Evolutionary conservation across 2,329 filamentous ascomycete species (phyloP).

Genomic region (Hymenoscyphus albidus): DNA sequence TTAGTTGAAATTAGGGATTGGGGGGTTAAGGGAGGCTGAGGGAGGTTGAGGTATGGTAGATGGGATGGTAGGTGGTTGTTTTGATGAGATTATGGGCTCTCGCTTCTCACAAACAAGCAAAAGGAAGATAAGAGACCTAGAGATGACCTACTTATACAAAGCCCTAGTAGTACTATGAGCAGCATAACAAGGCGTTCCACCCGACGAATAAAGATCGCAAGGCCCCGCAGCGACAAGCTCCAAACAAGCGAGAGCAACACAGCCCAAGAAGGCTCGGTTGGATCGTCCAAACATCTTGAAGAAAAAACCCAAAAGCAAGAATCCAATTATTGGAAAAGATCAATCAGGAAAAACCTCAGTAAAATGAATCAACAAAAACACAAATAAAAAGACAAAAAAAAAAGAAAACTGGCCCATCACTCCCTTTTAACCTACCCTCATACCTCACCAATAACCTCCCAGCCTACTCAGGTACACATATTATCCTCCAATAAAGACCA

Average conservation of each 20-base stretch:
- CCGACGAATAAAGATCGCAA: constrained; percentile 58
- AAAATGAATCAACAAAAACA: constrained; percentile 20
- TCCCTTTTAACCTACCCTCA: background rate
- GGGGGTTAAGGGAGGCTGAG: too few species aligned
- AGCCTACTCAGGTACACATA: background rate
- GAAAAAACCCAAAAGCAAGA: too few species aligned
- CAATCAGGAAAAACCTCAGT: constrained; percentile 33
- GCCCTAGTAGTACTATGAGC: constrained; percentile 64
- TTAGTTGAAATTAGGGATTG: too few species aligned
- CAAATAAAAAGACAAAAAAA: background rate
- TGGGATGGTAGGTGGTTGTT: too few species aligned
- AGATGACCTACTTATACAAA: constrained; percentile 40
- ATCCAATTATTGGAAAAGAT: constrained; percentile 13
- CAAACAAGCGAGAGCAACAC: background rate
- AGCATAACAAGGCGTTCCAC: constrained; percentile 59
- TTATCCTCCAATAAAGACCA: too few species aligned
- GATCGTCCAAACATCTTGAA: too few species aligned
- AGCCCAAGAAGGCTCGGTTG: constrained; percentile 17
- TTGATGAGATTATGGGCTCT: too few species aligned
- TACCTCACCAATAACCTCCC: background rate
- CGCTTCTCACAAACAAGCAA: too few species aligned
- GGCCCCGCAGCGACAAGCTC: constrained; percentile 50
- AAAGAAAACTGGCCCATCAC: background rate
- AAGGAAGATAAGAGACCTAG: too few species aligned
- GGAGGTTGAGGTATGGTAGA: too few species aligned